A percentile compares a stretch with the other conserved stretches of the same genome.
Conservation (phyloP, 1,284 basidiomycete species). For the Ustilago loliicola region DNA sequence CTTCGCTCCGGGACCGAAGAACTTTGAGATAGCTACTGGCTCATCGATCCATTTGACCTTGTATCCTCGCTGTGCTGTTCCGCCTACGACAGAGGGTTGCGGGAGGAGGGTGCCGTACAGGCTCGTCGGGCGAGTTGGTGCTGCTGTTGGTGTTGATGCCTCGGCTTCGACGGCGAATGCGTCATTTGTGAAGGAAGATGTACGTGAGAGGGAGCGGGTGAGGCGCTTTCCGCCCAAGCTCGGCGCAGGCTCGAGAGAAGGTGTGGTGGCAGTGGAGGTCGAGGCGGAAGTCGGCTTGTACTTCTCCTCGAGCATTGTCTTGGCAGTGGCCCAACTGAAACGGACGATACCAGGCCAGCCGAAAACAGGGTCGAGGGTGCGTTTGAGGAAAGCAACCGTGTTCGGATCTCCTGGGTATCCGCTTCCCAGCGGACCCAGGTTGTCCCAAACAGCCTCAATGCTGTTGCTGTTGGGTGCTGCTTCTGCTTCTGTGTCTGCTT, state of each 20-base stretch:
- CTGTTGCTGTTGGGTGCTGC: neutral
- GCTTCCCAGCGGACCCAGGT: conserved; percentile 32
- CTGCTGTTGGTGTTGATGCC: neutral
- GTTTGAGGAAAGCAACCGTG: conserved; percentile 86
- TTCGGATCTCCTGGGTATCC: conserved; percentile 80
- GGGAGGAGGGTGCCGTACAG: conserved; percentile 40
- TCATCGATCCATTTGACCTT: conserved; percentile 60
- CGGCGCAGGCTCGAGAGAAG: neutral
- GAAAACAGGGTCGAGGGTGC: conserved; percentile 86
- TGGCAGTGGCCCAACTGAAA: conserved; percentile 96
- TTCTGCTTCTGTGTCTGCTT: conserved; percentile 8
- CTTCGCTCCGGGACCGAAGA: conserved; percentile 38
- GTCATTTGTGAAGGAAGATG: conserved; percentile 16
- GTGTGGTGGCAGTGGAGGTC: neutral
- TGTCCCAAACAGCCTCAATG: conserved; percentile 21
- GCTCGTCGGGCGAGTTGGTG: conserved; percentile 16
- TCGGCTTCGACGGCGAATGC: neutral
- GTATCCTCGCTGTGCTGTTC: conserved; percentile 31
- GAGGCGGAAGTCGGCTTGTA: conserved; percentile 22
- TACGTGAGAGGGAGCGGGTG: conserved; percentile 29
- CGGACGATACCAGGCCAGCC: conserved; percentile 91
- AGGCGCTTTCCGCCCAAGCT: conserved; percentile 15
- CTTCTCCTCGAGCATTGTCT: conserved; percentile 83
- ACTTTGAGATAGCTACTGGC: conserved; percentile 50
- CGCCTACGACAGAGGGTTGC: conserved; percentile 8